Percentiles rank a stretch among this genome's conserved stretches.
Conservation (phyloP, 768 basidiomycete genomes). For the Hypholoma fasciculare region DNA sequence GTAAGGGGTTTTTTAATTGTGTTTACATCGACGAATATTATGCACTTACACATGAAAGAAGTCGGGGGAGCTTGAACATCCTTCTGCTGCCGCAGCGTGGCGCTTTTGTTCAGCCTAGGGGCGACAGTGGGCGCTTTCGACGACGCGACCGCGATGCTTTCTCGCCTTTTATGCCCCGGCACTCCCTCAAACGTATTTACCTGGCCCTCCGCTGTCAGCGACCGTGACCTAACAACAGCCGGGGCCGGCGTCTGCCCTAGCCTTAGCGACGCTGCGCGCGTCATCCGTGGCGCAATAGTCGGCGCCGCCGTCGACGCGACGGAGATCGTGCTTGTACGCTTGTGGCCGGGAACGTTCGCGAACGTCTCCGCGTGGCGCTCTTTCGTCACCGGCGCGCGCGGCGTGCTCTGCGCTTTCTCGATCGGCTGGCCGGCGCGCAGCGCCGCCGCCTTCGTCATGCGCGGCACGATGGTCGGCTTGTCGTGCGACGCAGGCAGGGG, state of each 20-base stretch:
- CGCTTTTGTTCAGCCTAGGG: constrained; percentile 80
- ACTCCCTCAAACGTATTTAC: constrained; percentile 68
- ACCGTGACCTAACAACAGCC: constrained; percentile 38
- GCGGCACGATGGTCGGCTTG: constrained; percentile 72
- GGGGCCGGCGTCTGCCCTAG: constrained; percentile 49
- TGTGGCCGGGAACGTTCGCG: constrained; percentile 80
- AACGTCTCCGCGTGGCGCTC: constrained; percentile 67
- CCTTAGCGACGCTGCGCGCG: constrained; percentile 70
- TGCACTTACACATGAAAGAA: constrained; percentile 67
- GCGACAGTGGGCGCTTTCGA: constrained; percentile 63
- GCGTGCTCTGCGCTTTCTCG: constrained; percentile 41
- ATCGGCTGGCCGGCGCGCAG: constrained; percentile 63
- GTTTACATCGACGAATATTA: neutral
- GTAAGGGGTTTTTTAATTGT: neutral
- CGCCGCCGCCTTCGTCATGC: constrained; percentile 72
- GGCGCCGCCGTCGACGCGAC: constrained; percentile 81
- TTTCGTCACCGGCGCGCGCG: constrained; percentile 57
- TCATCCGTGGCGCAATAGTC: constrained; percentile 70
- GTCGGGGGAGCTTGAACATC: constrained; percentile 60
- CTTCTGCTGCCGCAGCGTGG: constrained; percentile 59
- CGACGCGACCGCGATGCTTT: constrained; percentile 71
- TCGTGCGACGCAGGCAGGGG: constrained; percentile 59
- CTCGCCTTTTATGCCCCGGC: constrained; percentile 81
- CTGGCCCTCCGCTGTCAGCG: constrained; percentile 30
- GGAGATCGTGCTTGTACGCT: constrained; percentile 61